Conservation (phyloP, 78 protist species). For the Monosiga brevicollis region DNA sequence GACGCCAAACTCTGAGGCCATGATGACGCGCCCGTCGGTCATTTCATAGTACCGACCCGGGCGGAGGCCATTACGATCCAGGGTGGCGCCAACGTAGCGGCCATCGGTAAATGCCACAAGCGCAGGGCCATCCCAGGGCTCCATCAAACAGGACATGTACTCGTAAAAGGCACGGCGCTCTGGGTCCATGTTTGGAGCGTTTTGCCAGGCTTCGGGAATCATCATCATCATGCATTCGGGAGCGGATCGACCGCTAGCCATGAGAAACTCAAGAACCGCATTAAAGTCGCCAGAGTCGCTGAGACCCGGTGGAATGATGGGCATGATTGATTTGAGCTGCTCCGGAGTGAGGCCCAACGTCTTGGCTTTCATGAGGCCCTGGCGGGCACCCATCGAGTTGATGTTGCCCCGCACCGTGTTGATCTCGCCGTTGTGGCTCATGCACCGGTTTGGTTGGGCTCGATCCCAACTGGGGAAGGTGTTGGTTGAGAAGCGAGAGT, state of each 20-base stretch:
- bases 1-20: conserved; percentile 58
- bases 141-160: conserved; percentile 42
- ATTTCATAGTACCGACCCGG: conserved; percentile 63
- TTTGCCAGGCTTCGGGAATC: conserved; percentile 78
- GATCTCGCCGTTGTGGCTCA: conserved; percentile 86
- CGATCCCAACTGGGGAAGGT: conserved; percentile 74
- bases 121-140: conserved; percentile 92
- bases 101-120: conserved; percentile 74
- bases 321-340: conserved; percentile 23
- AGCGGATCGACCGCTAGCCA: conserved; percentile 28
- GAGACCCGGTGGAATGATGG: conserved; percentile 37
- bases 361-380: conserved; percentile 39
- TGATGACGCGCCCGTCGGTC: conserved; percentile 49
- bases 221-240: conserved; percentile 64
- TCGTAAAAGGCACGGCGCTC: conserved; percentile 48
- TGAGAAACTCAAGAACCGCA: conserved; percentile 51
- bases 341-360: conserved; percentile 1
- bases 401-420: conserved; percentile 70
- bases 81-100: conserved; percentile 50
- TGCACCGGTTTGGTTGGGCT: conserved; percentile 63
- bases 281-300: conserved; percentile 70
- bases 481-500: conserved; percentile 70
- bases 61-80: conserved; percentile 84
- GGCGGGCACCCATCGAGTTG: conserved; percentile 72
- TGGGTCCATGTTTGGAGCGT: conserved; percentile 22